Base-by-base conservation (phyloP, 345 rosid genomes). In the Ceriops tagal region DNA sequence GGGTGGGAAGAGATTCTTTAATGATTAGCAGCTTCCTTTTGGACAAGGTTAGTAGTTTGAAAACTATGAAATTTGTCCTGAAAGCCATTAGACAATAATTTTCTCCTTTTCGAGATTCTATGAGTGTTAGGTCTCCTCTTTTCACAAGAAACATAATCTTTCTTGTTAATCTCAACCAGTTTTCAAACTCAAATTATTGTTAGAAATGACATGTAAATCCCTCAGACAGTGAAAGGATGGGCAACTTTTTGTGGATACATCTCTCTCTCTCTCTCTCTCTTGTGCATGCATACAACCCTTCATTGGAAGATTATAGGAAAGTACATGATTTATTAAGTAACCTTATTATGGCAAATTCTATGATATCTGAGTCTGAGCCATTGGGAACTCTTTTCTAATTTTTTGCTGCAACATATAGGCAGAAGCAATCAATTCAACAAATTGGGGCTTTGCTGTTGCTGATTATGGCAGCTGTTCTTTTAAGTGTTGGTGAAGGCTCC, bases 401-500 rank as follows among this genome's bases (percentile, higher is more conserved):
- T 64, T 27, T 58, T 66, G 53, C 64, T 52, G 64, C 51, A 74
- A 58, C 70, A 46, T 81, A 57, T 76, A 95, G 99, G 88, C 98
- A 92, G 82, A 92, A 83, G 82, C 98, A 92, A 79, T 87, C 99
- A 57, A 71, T 80, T 65, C 98, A 89, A 77, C 99, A 95, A 77
- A 79, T 92, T 51, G 96, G 93, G 62, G 99, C 99, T 19, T 79
- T 96, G 64, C 80, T 90, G 75, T 64, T 96, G 77, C 71, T 96
- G 75, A 90, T 96, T 71, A 83, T 86, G 78, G 98, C 97, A 55
- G 98, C 99, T 65, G 85, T 89, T 69, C 91, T 96, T 72, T 81
- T 96, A 70, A 96, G 99, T 75, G 76, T 89, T 63, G 99, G 99
- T 68, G 99, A 96, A 83, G 96, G 98, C 61, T 92, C 97, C 73